These are phyloP conservation scores for Cyclotella kingstonii DNA, from an alignment of 108 stramenopile species.

Conservation along the genomic window DNA sequence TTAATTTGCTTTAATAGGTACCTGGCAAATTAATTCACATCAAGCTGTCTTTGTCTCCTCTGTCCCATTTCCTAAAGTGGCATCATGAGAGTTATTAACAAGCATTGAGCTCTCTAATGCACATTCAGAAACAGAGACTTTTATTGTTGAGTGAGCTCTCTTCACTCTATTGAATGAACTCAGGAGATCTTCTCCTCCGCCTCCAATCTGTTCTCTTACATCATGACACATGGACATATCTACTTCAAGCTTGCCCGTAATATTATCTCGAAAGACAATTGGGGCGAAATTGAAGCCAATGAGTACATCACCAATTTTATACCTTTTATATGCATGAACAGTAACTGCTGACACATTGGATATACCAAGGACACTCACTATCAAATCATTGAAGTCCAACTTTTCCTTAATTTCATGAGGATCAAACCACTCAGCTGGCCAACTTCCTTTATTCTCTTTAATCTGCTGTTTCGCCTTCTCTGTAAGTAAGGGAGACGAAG, in stretches of 20 bases:
- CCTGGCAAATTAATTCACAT: too few relatives aligned
- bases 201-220: conserved; percentile 24
- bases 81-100: too few relatives aligned
- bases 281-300: conserved; percentile 36
- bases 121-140: too few relatives aligned
- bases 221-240: conserved; percentile 28
- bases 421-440: conserved; percentile 32
- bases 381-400: conserved; percentile 30
- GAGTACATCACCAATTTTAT: conserved; percentile 23
- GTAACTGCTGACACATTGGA: conserved; percentile 34
- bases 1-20: too few relatives aligned
- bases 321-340: conserved; percentile 37
- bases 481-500: conserved; percentile 31
- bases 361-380: conserved; percentile 5
- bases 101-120: too few relatives aligned
- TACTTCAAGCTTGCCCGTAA: conserved; percentile 7
- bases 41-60: too few relatives aligned
- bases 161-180: too few relatives aligned
- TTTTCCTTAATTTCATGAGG: conserved; percentile 23
- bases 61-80: too few relatives aligned
- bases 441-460: conserved; percentile 20
- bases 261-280: conserved; percentile 15
- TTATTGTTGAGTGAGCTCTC: too few relatives aligned
- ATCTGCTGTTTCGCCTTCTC: conserved; percentile 22
- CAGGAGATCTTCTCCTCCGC: conserved; percentile 22